Percentiles rank a stretch among this genome's conserved stretches.
Evolutionary conservation across 2,329 filamentous ascomycete species (phyloP).

Genomic region (Phialophora chinensis): DNA sequence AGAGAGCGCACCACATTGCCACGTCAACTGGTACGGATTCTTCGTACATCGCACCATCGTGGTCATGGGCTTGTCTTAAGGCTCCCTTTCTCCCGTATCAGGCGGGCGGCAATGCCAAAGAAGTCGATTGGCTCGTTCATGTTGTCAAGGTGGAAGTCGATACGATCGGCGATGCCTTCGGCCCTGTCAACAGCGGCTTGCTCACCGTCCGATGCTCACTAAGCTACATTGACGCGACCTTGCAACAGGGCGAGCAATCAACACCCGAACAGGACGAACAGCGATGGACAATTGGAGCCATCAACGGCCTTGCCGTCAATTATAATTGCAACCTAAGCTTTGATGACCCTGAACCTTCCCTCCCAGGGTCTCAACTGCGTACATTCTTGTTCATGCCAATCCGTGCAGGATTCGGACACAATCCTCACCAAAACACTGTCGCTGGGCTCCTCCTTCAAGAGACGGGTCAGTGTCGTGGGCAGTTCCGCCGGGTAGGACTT

Average conservation of each 20-base stretch:
- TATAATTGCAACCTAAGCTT: background rate
- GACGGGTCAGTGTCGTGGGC: background rate
- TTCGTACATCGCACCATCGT: conserved; percentile 3
- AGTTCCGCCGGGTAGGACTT: conserved; percentile 1
- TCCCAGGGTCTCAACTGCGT: background rate
- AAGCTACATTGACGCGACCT: background rate
- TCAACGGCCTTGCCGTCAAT: background rate
- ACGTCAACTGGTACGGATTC: background rate
- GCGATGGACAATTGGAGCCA: background rate
- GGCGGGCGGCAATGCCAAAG: background rate
- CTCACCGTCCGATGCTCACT: background rate
- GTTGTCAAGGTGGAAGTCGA: background rate
- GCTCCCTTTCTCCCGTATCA: background rate
- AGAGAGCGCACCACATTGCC: background rate
- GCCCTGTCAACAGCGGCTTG: background rate
- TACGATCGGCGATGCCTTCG: background rate
- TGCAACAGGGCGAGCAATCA: background rate
- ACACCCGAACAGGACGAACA: background rate
- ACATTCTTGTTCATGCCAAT: conserved; percentile 5
- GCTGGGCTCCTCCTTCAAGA: background rate
- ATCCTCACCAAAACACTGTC: background rate
- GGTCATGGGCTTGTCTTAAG: conserved; percentile 1
- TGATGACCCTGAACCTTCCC: background rate
- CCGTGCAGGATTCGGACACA: background rate
- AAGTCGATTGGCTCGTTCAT: conserved; percentile 1